Conservation (phyloP, 2,329 filamentous ascomycete species). For the Fusarium chuoi region DNA sequence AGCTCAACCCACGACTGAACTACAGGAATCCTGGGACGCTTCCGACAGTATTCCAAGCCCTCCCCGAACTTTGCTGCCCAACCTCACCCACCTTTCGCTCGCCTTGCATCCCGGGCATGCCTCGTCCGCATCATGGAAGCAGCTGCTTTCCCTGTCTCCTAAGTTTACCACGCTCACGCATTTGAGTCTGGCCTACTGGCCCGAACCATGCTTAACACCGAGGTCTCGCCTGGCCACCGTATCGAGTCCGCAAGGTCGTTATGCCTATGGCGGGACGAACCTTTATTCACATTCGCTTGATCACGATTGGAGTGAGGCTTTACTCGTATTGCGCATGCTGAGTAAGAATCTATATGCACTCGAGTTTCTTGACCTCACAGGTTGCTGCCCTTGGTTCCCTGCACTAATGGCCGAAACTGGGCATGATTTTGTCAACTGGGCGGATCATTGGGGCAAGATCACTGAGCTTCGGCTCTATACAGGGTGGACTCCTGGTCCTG, state of each 20-base stretch:
- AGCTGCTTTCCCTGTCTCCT: conserved; percentile 64
- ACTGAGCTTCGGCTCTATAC: conserved; percentile 56
- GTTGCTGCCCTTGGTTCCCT: conserved; percentile 65
- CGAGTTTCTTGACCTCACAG: conserved; percentile 70
- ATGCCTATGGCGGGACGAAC: conserved; percentile 66
- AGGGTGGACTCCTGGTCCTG: conserved; percentile 54
- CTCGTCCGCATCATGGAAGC: conserved; percentile 64
- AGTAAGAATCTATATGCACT: conserved; percentile 66
- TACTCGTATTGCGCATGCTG: conserved; percentile 64
- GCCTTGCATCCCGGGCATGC: conserved; percentile 55
- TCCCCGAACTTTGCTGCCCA: conserved; percentile 59
- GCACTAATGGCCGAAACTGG: conserved; percentile 57
- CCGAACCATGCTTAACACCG: conserved; percentile 67
- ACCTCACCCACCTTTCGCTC: conserved; percentile 70
- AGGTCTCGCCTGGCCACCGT: conserved; percentile 62
- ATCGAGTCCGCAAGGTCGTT: conserved; percentile 54
- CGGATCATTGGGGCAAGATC: conserved; percentile 63
- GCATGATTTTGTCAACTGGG: conserved; percentile 65
- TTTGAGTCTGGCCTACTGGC: conserved; percentile 71
- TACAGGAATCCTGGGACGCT: conserved; percentile 66
- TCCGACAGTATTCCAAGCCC: conserved; percentile 47
- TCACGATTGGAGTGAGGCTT: conserved; percentile 68
- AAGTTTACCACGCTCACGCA: conserved; percentile 67
- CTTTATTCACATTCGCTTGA: conserved; percentile 68
- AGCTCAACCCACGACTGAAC: conserved; percentile 36